These are phyloP conservation scores for Pichia thaimueangensis DNA, from an alignment of 805 yeast species.

Conservation along the genomic window DNA sequence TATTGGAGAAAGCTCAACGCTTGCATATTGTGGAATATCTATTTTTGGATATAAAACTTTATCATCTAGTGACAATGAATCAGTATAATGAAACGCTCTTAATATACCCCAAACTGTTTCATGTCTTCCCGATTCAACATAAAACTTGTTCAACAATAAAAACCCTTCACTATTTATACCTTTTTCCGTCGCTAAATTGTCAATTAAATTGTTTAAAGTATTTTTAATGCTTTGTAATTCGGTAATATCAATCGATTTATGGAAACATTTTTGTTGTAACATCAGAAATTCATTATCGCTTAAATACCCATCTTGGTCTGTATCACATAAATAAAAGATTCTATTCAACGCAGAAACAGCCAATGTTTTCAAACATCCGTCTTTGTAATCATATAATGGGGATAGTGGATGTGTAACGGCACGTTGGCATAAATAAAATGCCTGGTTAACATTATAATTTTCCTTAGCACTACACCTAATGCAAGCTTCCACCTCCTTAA, in stretches of 20 bases:
- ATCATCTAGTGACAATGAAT: constrained; percentile 80
- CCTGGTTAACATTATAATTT: constrained; percentile 82
- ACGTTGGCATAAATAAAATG: constrained; percentile 87
- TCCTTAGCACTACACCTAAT: constrained; percentile 80
- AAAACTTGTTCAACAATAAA: constrained; percentile 66
- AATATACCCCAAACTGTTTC: constrained; percentile 97
- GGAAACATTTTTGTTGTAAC: constrained; percentile 73
- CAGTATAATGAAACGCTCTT: constrained; percentile 84
- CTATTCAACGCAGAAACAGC: constrained; percentile 73
- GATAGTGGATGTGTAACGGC: constrained; percentile 91
- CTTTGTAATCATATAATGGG: constrained; percentile 89
- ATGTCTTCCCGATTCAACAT: constrained; percentile 88
- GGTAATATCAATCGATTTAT: constrained; percentile 40
- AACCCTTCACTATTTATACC: constrained; percentile 77
- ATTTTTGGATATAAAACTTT: constrained; percentile 71
- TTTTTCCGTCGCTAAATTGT: constrained; percentile 28
- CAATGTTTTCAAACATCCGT: constrained; percentile 70
- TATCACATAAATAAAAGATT: constrained; percentile 78
- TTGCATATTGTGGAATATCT: constrained; percentile 66
- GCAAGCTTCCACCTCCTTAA: constrained; percentile 91
- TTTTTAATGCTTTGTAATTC: constrained; percentile 42
- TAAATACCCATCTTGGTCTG: constrained; percentile 82
- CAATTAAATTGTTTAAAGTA: constrained; percentile 24
- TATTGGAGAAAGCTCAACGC: constrained; percentile 86
- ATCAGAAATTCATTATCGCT: constrained; percentile 63